Evolutionary conservation across 768 basidiomycete genomes (phyloP).

Genomic region (Russula griseocarnosa): DNA sequence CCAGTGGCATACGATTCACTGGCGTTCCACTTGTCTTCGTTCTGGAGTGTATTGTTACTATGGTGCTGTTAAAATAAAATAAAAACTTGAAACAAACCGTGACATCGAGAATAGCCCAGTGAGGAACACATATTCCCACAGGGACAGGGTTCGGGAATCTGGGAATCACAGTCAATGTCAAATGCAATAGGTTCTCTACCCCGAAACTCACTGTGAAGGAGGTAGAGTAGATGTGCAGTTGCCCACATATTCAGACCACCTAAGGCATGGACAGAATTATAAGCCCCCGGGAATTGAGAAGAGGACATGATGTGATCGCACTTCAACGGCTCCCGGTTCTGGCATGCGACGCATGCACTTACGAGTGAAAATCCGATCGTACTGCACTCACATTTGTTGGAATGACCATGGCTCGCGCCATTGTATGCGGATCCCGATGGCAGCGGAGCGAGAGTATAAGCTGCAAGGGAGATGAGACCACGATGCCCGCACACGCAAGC

Average conservation of each 20-base stretch:
- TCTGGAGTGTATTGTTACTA: background rate
- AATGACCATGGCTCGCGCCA: background rate
- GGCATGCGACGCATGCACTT: constrained; percentile 1
- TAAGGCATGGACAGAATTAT: background rate
- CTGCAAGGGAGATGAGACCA: background rate
- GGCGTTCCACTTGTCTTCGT: background rate
- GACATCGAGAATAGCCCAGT: constrained; percentile 6
- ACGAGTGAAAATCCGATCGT: background rate
- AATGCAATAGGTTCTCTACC: background rate
- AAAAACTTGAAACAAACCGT: background rate
- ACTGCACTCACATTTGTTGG: background rate
- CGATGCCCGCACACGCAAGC: background rate
- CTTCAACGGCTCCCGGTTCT: background rate
- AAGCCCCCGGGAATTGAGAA: too few species aligned
- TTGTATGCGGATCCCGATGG: background rate
- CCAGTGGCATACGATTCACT: background rate
- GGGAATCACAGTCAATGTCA: background rate
- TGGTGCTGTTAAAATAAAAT: background rate
- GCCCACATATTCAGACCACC: background rate
- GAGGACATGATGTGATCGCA: background rate
- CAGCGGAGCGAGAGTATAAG: background rate
- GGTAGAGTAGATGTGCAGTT: background rate
- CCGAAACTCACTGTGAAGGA: constrained; percentile 4
- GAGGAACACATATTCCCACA: constrained; percentile 1
- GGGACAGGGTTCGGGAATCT: constrained; percentile 17